A percentile compares a stretch with the other conserved stretches of the same genome.
Conservation (phyloP, 345 rosid genomes). For the Hibiscus syriacus region DNA sequence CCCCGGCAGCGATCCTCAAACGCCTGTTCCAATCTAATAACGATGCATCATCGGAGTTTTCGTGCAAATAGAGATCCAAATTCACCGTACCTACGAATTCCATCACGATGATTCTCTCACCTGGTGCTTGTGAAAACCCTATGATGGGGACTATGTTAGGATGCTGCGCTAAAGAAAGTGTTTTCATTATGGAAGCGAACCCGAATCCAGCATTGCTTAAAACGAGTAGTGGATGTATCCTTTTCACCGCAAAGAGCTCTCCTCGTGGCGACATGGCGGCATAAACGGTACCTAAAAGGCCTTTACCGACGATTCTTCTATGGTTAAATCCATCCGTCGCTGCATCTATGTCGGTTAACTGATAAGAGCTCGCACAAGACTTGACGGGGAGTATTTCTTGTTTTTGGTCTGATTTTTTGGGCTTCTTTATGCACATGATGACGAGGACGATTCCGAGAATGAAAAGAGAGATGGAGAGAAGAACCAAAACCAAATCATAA, state of each 20-base stretch:
- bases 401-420: constrained; percentile 42
- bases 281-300: constrained; percentile 63
- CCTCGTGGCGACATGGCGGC: constrained; percentile 36
- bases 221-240: constrained; percentile 67
- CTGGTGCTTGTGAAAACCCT: constrained; percentile 78
- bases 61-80: constrained; percentile 49
- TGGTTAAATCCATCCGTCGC: constrained; percentile 70
- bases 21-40: constrained; percentile 64
- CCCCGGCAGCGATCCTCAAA: constrained; percentile 55
- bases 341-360: constrained; percentile 52
- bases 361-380: constrained; percentile 27
- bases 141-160: constrained; percentile 54
- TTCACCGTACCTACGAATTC: constrained; percentile 46
- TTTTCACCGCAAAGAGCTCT: constrained; percentile 54
- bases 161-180: constrained; percentile 59
- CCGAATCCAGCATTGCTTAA: constrained; percentile 63
- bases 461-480: constrained; percentile 37
- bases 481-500: constrained; percentile 37
- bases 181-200: constrained; percentile 46
- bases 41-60: constrained; percentile 33
- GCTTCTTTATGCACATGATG: constrained; percentile 48
- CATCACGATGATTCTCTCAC: constrained; percentile 58
- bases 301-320: constrained; percentile 49
- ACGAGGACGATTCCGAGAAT: constrained; percentile 38
- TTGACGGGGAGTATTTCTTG: constrained; percentile 24